Percentiles rank a stretch among this genome's conserved stretches.
These are phyloP conservation scores for Ceratocystis lukuohia DNA, from an alignment of 2,329 filamentous ascomycete species.

Conservation along the genomic window DNA sequence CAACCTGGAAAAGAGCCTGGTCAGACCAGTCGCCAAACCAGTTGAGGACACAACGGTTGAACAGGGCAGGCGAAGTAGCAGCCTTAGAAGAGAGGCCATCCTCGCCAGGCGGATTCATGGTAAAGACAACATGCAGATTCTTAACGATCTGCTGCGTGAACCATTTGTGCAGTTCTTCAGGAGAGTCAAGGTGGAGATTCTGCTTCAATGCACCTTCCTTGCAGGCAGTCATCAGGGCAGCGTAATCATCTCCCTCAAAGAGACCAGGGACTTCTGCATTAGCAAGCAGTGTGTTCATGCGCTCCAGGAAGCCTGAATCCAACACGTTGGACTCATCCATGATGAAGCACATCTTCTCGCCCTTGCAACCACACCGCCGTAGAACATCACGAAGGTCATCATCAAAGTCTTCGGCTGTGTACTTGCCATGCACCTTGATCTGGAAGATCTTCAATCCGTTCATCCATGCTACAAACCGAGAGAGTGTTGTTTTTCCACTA, in stretches of 20 bases:
- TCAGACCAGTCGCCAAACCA: conserved; percentile 99
- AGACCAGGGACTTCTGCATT: conserved; percentile 98
- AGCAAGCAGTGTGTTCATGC: conserved; percentile 97
- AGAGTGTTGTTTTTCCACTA: conserved; percentile 95
- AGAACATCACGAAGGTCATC: conserved; percentile 92
- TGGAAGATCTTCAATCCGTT: conserved; percentile 98
- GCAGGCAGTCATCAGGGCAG: conserved; percentile 97
- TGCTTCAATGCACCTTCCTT: conserved; percentile 96
- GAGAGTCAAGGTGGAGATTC: conserved; percentile 85
- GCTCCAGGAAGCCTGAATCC: conserved; percentile 94
- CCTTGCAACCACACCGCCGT: conserved; percentile 87
- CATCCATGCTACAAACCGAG: conserved; percentile 99
- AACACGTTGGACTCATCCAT: conserved; percentile 99
- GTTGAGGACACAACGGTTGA: conserved; percentile 99
- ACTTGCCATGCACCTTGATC: conserved; percentile 98
- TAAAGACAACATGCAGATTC: conserved; percentile 98
- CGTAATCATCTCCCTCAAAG: conserved; percentile 97
- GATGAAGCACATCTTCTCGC: conserved; percentile 99
- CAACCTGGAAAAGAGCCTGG: conserved; percentile 95
- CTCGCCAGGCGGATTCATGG: conserved; percentile 89
- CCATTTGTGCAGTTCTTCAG: conserved; percentile 99
- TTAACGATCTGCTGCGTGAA: conserved; percentile 99
- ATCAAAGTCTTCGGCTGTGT: conserved; percentile 96
- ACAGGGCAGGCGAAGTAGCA: conserved; percentile 90
- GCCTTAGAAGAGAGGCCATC: conserved; percentile 91